A percentile compares a stretch with the other conserved stretches of the same genome.
phyloP scores from a whole-genome alignment of 2,329 filamentous ascomycete species.

The Paraphaeosphaeria sporulosa region DNA sequence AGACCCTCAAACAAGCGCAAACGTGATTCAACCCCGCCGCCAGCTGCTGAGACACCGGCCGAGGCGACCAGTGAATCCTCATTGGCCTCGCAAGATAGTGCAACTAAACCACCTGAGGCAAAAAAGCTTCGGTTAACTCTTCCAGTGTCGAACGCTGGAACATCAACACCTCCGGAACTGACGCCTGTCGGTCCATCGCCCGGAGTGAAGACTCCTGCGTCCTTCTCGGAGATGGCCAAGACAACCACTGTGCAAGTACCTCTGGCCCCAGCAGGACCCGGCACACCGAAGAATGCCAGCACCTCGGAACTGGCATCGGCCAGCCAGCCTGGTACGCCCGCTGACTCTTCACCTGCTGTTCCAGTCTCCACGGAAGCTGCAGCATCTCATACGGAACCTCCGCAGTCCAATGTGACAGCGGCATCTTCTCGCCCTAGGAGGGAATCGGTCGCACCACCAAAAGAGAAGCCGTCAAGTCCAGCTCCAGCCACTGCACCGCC shows the following conservation, averaged over 20 bases:
- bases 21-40: constrained; percentile 56
- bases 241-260: constrained; percentile 49
- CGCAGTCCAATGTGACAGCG: constrained; percentile 32
- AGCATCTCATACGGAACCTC: constrained; percentile 20
- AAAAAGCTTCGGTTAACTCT: constrained; percentile 37
- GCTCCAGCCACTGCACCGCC: constrained; percentile 24
- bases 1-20: constrained; percentile 62
- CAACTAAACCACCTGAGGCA: constrained; percentile 34
- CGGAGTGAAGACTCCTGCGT: constrained; percentile 18
- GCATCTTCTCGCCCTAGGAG: constrained; percentile 45
- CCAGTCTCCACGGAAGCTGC: constrained; percentile 25
- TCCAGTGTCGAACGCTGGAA: constrained; percentile 18
- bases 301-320: constrained; percentile 16
- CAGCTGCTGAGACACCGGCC: constrained; percentile 21
- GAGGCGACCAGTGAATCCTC: constrained; percentile 32
- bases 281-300: constrained; percentile 32
- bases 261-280: constrained; percentile 54
- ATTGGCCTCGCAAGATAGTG: constrained; percentile 36
- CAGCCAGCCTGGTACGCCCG: constrained; percentile 26
- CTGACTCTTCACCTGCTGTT: constrained; percentile 25
- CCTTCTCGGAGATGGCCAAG: constrained; percentile 27
- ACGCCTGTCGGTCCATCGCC: constrained; percentile 26
- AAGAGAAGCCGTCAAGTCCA: constrained; percentile 32
- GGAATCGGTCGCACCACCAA: constrained; percentile 37
- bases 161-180: constrained; percentile 21